Base-by-base conservation (phyloP, 305 asterid species). In the Rubia peregrina region DNA sequence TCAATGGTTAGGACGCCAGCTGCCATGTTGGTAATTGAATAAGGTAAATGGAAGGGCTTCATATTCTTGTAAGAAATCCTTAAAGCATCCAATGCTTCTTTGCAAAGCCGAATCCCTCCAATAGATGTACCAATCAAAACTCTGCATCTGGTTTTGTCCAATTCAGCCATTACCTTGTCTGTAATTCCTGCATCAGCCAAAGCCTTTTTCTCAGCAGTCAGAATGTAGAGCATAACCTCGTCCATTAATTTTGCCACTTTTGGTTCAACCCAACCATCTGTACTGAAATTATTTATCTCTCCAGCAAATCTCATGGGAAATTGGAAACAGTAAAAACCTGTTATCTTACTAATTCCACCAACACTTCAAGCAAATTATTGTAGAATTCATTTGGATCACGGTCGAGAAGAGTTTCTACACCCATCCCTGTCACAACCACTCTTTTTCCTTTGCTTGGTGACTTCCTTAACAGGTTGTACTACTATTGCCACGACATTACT, bases 371-470 rank as follows among this genome's bases (percentile, higher is more conserved):
- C 30, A 26, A 26, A 26, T 26, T 26, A 26, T 26, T 26, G 30
- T 26, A 26, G 2, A 26, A 26, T 26, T 26, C 30, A 26, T 26
- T 26, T 26, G 30, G 30, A 26, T 26, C 30, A 26, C 30, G 30
- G 30, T 2, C 30, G 30, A 26, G 30, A 26, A 2, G 30, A 26
- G 30, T 26, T 81, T 90, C 91, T 77, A 93, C 89, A 57, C 98
- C 98, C 98, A 93, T 88, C 71, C 98, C 98, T 13, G 97, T 93
- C 83, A 93, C 97, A 69, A 90, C 98, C 80, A 93, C 98, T 75
- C 97, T 86, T 48, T 13, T 46, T 46, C 14, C 97, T 86, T 77
- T 85, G 87, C 80, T 82, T 84, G 70, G 86, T 84, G 8, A 48
- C 83, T 74, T 86, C 97, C 87, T 64, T 82, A 73, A 72, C 74